Evolutionary conservation across 2,329 filamentous ascomycete genomes (phyloP).

Genomic region (Helminthosporium solani): DNA sequence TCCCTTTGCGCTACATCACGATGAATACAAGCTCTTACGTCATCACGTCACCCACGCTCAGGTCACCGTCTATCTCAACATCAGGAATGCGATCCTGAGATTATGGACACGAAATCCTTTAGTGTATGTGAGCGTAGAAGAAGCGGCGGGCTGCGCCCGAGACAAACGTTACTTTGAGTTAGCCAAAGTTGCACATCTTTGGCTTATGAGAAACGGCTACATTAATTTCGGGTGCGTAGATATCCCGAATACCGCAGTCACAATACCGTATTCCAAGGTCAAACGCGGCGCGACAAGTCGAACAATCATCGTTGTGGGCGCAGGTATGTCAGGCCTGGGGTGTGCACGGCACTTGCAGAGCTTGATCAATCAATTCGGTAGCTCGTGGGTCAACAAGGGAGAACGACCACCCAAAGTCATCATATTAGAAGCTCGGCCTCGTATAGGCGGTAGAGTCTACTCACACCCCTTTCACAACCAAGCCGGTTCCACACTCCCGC

Average conservation of each 20-base stretch:
- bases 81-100: slow-evolving; percentile 88
- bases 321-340: slow-evolving; percentile 89
- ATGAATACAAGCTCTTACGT: slow-evolving; percentile 79
- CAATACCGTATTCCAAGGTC: slow-evolving; percentile 39
- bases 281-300: slow-evolving; percentile 56
- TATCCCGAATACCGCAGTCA: slow-evolving; percentile 53
- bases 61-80: slow-evolving; percentile 93
- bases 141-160: slow-evolving; percentile 87
- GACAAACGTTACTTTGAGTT: slow-evolving; percentile 86
- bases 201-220: slow-evolving; percentile 86
- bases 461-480: slow-evolving; percentile 70
- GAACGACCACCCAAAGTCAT: slow-evolving; percentile 73
- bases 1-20: slow-evolving; percentile 81
- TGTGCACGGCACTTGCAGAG: slow-evolving; percentile 89
- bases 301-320: slow-evolving; percentile 83
- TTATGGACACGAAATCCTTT: slow-evolving; percentile 87
- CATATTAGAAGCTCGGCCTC: slow-evolving; percentile 80
- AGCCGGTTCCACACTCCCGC: slow-evolving; percentile 53
- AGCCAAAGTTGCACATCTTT: slow-evolving; percentile 86
- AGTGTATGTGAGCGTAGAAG: slow-evolving; percentile 75
- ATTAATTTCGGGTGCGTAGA: slow-evolving; percentile 95
- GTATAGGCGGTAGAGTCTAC: slow-evolving; percentile 90
- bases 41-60: slow-evolving; percentile 83
- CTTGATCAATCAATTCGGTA: slow-evolving; percentile 77
- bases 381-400: slow-evolving; percentile 63